phyloP scores from a whole-genome alignment of 768 basidiomycete genomes.

The Clavaria fumosa region DNA sequence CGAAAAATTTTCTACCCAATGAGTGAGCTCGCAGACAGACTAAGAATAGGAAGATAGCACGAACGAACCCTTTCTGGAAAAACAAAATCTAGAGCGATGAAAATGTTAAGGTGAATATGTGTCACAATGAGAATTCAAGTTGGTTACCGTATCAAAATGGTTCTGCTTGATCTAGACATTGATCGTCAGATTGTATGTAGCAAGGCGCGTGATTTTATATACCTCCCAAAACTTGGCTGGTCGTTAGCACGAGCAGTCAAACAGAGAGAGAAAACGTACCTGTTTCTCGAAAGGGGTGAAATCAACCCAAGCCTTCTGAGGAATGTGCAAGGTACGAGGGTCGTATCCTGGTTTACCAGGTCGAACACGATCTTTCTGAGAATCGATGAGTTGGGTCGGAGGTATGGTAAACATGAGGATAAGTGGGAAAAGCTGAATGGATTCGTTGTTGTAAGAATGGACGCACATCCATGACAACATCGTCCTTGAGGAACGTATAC shows the following conservation, averaged over 20 bases:
- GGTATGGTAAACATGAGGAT: not conserved
- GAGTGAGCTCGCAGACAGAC: conserved; percentile 4
- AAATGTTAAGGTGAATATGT: conserved; percentile 11
- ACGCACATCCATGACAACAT: conserved; percentile 49
- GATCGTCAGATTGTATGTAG: conserved; percentile 1
- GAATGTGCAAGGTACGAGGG: conserved; percentile 74
- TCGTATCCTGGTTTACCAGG: conserved; percentile 84
- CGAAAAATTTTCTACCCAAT: conserved; percentile 53
- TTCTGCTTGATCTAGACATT: conserved; percentile 76
- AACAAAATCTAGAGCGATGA: conserved; percentile 51
- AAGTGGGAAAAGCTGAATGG: not conserved
- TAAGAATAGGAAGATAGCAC: not conserved
- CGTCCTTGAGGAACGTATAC: conserved; percentile 56
- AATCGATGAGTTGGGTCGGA: conserved; percentile 4
- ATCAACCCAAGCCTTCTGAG: conserved; percentile 53
- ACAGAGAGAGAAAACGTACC: conserved; percentile 21
- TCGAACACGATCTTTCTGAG: conserved; percentile 62
- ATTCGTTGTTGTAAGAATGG: not conserved
- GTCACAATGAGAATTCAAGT: conserved; percentile 6
- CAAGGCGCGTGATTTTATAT: too few relatives aligned
- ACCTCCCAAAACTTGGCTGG: conserved; percentile 56
- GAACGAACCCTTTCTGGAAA: conserved; percentile 87
- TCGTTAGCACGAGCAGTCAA: conserved; percentile 3
- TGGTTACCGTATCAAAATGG: conserved; percentile 78
- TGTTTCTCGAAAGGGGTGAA: conserved; percentile 97